Evolutionary conservation across 2,329 filamentous ascomycete genomes (phyloP), one percentile per base, ranked within the genome.

Genomic region (Penicillium sp.): DNA sequence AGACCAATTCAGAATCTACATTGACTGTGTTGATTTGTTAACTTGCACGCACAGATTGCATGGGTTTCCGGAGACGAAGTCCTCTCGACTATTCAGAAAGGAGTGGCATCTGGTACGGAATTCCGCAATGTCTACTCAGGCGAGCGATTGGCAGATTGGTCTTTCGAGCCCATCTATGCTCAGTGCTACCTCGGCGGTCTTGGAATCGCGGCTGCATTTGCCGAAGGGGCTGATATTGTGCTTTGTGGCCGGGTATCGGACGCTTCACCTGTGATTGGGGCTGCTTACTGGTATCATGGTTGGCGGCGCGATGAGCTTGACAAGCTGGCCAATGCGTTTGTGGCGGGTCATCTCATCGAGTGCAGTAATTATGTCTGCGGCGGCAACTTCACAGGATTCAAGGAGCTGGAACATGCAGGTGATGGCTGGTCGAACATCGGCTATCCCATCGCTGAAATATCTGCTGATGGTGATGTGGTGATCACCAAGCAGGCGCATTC

Each of bases 1-100:
- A 43, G 41, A 31, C 3, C 1, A 4, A 3, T 11, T 10, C 3
- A 22, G 11, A 5, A 22, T 9, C 4, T 14, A 18, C 6, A 10
- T 2, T 18, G 10, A n/a, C 40, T 5, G 38, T 14, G n/a, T 14
- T n/a, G 11, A 13, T 18, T 42, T n/a, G 29, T 43, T 50, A 8
- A 43, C 16, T 40, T 18, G 27, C 7, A 3, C 29, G 10, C 6
- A 48, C 18, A 61, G 58, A 72, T 81, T 3, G 79, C 78, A 9
- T 80, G 76, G 72, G 69, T 81, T 18, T 75, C 74, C 36, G 79
- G 79, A 2, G 79, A 81, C 55, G 74, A 78, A 56, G 72, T 77
- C 5, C 60, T 76, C 5, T 64, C 69, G 3, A 65, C 67, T 1
- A 60, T 76, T 32, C 64, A 71, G 48, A 49, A 62, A 4, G 62